These are phyloP conservation scores for Ceratocystis papillata DNA, from an alignment of 2,329 filamentous ascomycete species.

Conservation along the genomic window DNA sequence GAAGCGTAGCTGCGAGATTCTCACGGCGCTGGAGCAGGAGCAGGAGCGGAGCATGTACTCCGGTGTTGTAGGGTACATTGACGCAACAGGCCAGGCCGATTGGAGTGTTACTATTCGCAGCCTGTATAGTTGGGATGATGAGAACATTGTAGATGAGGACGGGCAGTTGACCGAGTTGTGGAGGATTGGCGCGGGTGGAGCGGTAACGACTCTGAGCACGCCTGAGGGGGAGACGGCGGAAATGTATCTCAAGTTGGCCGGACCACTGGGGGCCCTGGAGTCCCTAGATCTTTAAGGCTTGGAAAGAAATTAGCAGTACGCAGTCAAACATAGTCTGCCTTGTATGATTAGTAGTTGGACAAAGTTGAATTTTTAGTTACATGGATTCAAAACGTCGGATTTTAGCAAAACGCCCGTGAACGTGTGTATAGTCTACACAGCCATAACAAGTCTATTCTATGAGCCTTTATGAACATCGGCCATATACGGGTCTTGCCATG, in stretches of 20 bases:
- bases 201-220: constrained; percentile 75
- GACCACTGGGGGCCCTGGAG: constrained; percentile 43
- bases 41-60: constrained; percentile 67
- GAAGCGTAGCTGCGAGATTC: constrained; percentile 77
- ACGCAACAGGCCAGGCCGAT: constrained; percentile 72
- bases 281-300: constrained; percentile 25
- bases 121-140: constrained; percentile 61
- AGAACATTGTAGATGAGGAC: constrained; percentile 32
- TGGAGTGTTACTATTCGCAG: constrained; percentile 87
- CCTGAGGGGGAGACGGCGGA: constrained; percentile 75
- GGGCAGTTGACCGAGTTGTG: constrained; percentile 47
- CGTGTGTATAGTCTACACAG: too few relatives aligned
- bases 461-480: too few relatives aligned
- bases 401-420: constrained; percentile 1
- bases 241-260: constrained; percentile 67
- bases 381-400: neutral
- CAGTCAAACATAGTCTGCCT: neutral
- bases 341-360: constrained; percentile 3
- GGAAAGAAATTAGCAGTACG: neutral
- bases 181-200: constrained; percentile 81
- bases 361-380: constrained; percentile 1
- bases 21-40: constrained; percentile 54
- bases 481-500: neutral
- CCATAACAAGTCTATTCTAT: too few relatives aligned
- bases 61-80: constrained; percentile 81